Conservation (phyloP, 495 filamentous ascomycete species). For the Apiosordaria backusii region DNA sequence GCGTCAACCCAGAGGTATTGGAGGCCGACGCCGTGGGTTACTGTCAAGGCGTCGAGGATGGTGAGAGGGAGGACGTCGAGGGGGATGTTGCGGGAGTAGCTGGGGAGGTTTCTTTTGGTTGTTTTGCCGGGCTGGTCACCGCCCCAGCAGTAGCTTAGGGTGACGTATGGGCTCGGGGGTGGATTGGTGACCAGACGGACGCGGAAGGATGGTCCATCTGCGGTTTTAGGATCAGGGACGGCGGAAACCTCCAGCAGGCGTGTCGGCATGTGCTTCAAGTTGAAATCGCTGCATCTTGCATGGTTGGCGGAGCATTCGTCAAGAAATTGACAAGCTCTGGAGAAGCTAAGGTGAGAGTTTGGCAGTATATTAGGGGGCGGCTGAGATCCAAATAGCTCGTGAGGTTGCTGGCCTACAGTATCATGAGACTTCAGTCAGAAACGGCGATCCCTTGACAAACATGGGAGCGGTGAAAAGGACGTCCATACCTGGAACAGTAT, state of each 20-base stretch:
- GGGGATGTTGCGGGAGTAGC: not conserved
- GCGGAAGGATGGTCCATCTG: not conserved
- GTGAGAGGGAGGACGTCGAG: slow-evolving; percentile 8
- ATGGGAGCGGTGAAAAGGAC: too few species aligned
- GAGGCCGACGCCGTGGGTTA: slow-evolving; percentile 16
- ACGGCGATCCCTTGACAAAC: too few species aligned
- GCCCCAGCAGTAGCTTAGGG: slow-evolving; percentile 25
- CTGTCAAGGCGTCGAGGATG: slow-evolving; percentile 26
- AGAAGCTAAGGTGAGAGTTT: not conserved
- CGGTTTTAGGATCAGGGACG: not conserved
- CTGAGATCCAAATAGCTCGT: not conserved
- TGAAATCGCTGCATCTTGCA: not conserved
- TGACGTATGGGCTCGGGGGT: not conserved
- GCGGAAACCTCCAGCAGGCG: not conserved
- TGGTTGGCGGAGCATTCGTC: not conserved
- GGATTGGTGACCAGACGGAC: not conserved
- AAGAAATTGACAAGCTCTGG: not conserved
- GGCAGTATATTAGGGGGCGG: not conserved
- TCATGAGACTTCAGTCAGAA: too few species aligned
- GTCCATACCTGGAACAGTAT: not conserved
- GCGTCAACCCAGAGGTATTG: slow-evolving; percentile 31
- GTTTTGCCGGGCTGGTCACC: slow-evolving; percentile 17
- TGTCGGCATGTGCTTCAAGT: not conserved
- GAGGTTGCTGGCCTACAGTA: not conserved
- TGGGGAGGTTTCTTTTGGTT: not conserved